Percentiles rank a stretch among this genome's conserved stretches.
Evolutionary conservation across 768 basidiomycete species (phyloP).

Genomic region (Daedaleopsis sinensis): DNA sequence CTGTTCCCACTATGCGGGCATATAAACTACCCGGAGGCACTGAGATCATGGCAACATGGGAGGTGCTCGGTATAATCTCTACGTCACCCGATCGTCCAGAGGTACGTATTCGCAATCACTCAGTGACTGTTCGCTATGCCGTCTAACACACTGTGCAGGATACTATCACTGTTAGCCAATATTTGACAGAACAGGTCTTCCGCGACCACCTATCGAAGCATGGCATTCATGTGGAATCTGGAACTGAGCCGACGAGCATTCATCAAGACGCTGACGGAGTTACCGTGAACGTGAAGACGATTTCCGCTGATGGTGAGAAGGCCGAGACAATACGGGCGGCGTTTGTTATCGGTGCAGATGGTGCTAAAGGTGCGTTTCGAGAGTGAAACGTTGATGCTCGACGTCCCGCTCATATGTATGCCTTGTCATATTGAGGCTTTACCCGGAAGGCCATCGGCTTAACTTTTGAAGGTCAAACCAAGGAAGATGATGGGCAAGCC

Average conservation of each 20-base stretch:
- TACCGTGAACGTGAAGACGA: slow-evolving; percentile 16
- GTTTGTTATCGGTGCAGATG: no score
- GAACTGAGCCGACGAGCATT: slow-evolving; percentile 37
- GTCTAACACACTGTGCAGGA: neutral
- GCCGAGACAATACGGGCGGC: no score
- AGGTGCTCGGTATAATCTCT: neutral
- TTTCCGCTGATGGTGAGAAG: no score
- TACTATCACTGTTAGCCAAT: slow-evolving; percentile 13
- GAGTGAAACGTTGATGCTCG: neutral
- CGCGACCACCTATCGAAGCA: slow-evolving; percentile 25
- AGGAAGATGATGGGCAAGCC: slow-evolving; percentile 26
- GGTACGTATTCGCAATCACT: slow-evolving; percentile 9
- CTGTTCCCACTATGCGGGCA: slow-evolving; percentile 4
- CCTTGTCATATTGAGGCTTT: no score
- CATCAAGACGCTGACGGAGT: slow-evolving; percentile 38
- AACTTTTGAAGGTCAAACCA: slow-evolving; percentile 44
- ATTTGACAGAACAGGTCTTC: slow-evolving; percentile 15
- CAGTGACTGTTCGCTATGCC: neutral
- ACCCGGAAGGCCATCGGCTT: slow-evolving; percentile 34
- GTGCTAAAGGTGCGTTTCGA: no score
- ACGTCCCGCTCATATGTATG: no score
- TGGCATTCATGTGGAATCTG: slow-evolving; percentile 36
- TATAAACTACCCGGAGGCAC: slow-evolving; percentile 26
- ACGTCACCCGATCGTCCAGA: slow-evolving; percentile 21
- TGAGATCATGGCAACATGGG: slow-evolving; percentile 9